These are phyloP conservation scores for Ophiognomonia clavigignenti-juglandacearum DNA, from an alignment of 2,329 filamentous ascomycete genomes.

Conservation along the genomic window DNA sequence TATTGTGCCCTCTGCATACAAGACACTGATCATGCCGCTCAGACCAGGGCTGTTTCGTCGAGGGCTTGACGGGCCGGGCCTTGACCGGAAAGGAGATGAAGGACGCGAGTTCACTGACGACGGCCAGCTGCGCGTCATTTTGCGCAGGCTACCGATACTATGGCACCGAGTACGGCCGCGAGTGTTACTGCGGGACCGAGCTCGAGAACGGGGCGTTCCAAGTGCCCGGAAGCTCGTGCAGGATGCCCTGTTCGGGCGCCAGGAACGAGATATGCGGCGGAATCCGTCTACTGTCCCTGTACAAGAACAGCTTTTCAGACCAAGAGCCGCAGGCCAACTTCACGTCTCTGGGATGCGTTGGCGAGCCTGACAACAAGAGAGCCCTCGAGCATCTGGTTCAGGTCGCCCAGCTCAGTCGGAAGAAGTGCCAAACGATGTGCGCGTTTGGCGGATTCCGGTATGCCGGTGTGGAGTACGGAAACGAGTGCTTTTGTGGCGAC, in stretches of 20 bases:
- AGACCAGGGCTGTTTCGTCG: slow-evolving; percentile 5
- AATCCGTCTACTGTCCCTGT: not conserved
- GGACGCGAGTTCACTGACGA: slow-evolving; percentile 28
- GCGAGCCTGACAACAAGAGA: not conserved
- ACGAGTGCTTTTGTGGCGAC: slow-evolving; percentile 22
- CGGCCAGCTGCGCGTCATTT: slow-evolving; percentile 30
- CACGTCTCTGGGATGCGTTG: not conserved
- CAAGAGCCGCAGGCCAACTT: not conserved
- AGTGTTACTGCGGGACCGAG: slow-evolving; percentile 29
- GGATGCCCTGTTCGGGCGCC: slow-evolving; percentile 20
- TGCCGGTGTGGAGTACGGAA: slow-evolving; percentile 17
- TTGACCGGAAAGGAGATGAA: not conserved
- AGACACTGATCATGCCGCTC: not conserved
- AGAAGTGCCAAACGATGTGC: slow-evolving; percentile 7
- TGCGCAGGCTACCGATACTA: slow-evolving; percentile 31
- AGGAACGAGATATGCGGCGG: slow-evolving; percentile 21
- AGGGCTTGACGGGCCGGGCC: not conserved
- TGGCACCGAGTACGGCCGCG: slow-evolving; percentile 25
- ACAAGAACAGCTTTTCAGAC: slow-evolving; percentile 1
- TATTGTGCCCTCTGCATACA: not conserved
- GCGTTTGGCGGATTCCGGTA: slow-evolving; percentile 5
- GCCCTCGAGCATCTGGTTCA: not conserved
- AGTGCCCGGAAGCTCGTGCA: slow-evolving; percentile 19
- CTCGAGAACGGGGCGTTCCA: slow-evolving; percentile 13
- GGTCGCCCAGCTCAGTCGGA: not conserved